Evolutionary conservation across 805 yeast species (phyloP), one percentile per base, ranked within the genome.

Genomic region (Wickerhamiella hasegawae): DNA sequence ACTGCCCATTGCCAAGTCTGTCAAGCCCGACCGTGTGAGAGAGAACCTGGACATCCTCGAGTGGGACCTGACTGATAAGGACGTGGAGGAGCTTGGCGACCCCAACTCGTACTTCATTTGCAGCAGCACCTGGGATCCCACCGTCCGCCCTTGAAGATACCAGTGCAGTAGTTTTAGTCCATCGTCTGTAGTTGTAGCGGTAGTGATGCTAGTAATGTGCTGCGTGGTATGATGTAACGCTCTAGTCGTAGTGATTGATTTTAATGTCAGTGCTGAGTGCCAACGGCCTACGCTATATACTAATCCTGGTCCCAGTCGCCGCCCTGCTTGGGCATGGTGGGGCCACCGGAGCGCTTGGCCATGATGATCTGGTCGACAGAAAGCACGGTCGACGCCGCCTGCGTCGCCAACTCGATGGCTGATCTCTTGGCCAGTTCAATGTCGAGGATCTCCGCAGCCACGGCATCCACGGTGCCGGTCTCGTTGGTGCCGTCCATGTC

Each of bases 341-440:
- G 98, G 17, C 98, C 98, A 45, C 98, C 98, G 2, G 97, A 96
- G 56, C 95, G 74, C 71, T 87, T 87, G 31, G 98, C 97, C 90
- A 87, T 90, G 54, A 87, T 90, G 51, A 87, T 87, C 67, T 87
- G 97, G 57, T 90, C 97, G 34, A 90, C 90, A 18, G 93, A 75
- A 43, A 85, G 66, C 35, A 85, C 77, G 4, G 97, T 90, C 43
- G 69, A 71, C 11, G 94, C 92, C 33, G 96, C 95, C 46, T 90
- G 97, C 3, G 95, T 84, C 14, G 98, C 97, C 43, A 90, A 76
- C 48, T 76, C 72, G 45, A 90, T 77, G 32, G 96, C 98, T 42
- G 82, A 78, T 49, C 68, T 69, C 65, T 90, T 87, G 29, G 85
- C 68, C 17, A 80, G 63, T 43, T 78, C 68, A 42, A 87, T 69